Base-by-base conservation (phyloP, 768 basidiomycete species). In the Paxillus ammoniavirescens region DNA sequence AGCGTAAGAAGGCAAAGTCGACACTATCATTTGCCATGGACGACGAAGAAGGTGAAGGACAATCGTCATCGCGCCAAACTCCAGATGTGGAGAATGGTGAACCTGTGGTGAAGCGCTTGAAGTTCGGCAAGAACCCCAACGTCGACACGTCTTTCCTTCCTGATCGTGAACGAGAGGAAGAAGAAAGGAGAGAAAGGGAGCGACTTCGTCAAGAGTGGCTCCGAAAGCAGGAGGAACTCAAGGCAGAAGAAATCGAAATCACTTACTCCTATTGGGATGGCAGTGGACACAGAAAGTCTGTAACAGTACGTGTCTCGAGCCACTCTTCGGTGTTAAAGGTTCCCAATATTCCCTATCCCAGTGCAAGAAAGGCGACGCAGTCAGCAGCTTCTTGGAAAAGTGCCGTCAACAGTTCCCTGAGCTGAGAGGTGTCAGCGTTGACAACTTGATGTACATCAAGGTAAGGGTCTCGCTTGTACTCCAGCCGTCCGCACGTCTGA, bases 381-480 rank as follows among this genome's bases (percentile, higher is more conserved):
- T 99, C 54, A 82, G 85, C 3, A 74, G 73, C 8, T 98, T 99
- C 72, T 75, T 99, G 60, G 92, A 95, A 64, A 98, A 93, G 71
- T 97, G 94, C 63, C 81, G 95, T 28, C 82, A 83, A 48, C 95
- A 98, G 62, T 92, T 97, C 65, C 89, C 95, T 2, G 95, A 98
- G 71, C 79, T 99, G 37, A 75, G 95, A 50, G 87, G 88, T 8
- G 84, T 94, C 45, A 90, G 85, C 50, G 93, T 91, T 17, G 97
- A 99, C 72, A 99, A 98, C 67, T 72, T 99, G 36, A 98, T 98
- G 95, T 99, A 98, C 73, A 83, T 99, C 72, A 98, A 98, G 82
- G 91, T 89, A 54, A 51, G 79, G 53, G 44, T 48, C 3, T 49
- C 50, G 43, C 42, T 26, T 26, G 4, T 31, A 47, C 26, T 41